These are phyloP conservation scores for Craspedostauros australis DNA, from an alignment of 108 stramenopile genomes.

Conservation along the genomic window DNA sequence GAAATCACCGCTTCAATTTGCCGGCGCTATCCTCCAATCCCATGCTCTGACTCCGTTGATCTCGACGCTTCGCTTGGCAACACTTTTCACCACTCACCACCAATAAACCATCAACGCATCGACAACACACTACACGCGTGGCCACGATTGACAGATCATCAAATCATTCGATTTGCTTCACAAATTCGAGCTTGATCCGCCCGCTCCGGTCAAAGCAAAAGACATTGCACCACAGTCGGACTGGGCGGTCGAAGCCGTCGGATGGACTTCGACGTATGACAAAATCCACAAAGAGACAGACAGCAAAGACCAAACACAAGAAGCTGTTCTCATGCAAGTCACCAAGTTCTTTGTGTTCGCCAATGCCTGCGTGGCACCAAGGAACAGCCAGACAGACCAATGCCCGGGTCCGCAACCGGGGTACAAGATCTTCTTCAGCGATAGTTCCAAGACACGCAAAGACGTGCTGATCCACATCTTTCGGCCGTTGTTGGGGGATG, in stretches of 20 bases:
- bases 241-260: slow-evolving; percentile 33
- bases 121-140: too few species aligned
- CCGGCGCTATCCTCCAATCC: background rate
- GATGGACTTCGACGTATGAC: slow-evolving; percentile 29
- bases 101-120: too few species aligned
- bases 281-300: slow-evolving; percentile 17
- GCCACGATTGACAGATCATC: background rate
- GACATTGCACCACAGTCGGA: slow-evolving; percentile 8
- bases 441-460: slow-evolving; percentile 49
- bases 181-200: slow-evolving; percentile 38
- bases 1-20: too few species aligned
- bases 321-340: slow-evolving; percentile 3
- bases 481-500: slow-evolving; percentile 55
- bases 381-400: slow-evolving; percentile 19
- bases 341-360: slow-evolving; percentile 30
- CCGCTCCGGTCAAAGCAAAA: background rate
- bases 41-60: too few species aligned
- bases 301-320: slow-evolving; percentile 4
- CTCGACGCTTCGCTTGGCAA: too few species aligned
- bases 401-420: slow-evolving; percentile 22
- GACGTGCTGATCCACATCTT: slow-evolving; percentile 62
- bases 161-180: slow-evolving; percentile 58
- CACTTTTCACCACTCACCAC: too few species aligned
- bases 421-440: slow-evolving; percentile 45
- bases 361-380: slow-evolving; percentile 16